These are phyloP conservation scores for Metschnikowia similis DNA, from an alignment of 805 yeast genomes.

Conservation along the genomic window DNA sequence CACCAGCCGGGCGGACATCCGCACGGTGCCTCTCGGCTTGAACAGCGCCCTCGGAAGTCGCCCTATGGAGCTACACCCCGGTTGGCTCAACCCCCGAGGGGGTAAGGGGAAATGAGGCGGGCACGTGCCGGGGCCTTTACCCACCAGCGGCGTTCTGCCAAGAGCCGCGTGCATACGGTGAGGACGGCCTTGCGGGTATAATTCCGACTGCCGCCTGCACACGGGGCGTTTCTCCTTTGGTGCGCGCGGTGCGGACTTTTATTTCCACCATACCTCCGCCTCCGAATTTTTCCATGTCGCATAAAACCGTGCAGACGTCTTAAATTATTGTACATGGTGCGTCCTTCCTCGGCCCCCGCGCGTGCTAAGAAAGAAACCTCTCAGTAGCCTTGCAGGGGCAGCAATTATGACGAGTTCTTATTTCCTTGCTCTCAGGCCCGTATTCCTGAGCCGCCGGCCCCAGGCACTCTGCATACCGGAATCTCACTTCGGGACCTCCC, in stretches of 20 bases:
- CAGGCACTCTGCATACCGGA: too few relatives aligned
- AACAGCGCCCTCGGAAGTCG: too few relatives aligned
- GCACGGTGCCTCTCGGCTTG: background rate
- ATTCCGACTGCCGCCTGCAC: background rate
- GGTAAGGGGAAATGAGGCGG: too few relatives aligned
- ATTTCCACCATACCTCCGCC: background rate
- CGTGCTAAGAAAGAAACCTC: background rate
- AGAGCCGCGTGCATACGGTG: background rate
- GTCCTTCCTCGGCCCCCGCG: background rate
- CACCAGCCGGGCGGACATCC: background rate
- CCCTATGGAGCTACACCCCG: too few relatives aligned
- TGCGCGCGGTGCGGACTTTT: background rate
- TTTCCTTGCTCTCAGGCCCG: too few relatives aligned
- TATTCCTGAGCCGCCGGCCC: too few relatives aligned
- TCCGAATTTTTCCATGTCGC: background rate
- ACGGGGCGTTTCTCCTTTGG: background rate
- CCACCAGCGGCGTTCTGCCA: too few relatives aligned
- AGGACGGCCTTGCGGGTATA: background rate
- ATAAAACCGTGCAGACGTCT: background rate
- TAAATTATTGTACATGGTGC: background rate
- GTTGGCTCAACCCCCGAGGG: too few relatives aligned
- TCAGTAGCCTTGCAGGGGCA: background rate
- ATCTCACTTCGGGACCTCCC: too few relatives aligned
- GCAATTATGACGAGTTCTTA: too few relatives aligned
- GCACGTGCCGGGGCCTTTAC: too few relatives aligned